phyloP scores from a whole-genome alignment of 2,329 filamentous ascomycete species.

The Pyrenochaeta sp. region DNA sequence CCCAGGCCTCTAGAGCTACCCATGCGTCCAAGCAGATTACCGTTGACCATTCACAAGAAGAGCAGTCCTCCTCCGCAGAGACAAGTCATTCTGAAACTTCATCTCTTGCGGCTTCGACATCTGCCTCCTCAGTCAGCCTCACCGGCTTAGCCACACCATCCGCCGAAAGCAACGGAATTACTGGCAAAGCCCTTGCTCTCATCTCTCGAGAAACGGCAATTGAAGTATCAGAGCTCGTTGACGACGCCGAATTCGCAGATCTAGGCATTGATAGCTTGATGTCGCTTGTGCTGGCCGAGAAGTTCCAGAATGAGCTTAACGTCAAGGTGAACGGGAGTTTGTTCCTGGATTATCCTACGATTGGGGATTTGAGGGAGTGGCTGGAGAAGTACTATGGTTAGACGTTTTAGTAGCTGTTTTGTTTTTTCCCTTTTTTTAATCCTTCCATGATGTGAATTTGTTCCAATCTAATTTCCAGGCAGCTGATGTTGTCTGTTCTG shows the following conservation, averaged over 20 bases:
- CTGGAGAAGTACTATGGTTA: conserved; percentile 23
- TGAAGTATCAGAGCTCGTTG: conserved; percentile 20
- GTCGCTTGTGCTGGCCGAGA: conserved; percentile 28
- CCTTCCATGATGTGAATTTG: too few species aligned
- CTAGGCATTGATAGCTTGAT: conserved; percentile 39
- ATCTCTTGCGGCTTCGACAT: conserved; percentile 1
- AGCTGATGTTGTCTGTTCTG: too few species aligned
- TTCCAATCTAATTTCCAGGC: too few species aligned
- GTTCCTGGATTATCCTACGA: conserved; percentile 33
- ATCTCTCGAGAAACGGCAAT: conserved; percentile 30
- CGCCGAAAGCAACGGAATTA: background rate
- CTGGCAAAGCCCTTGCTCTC: conserved; percentile 18
- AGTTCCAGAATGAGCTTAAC: conserved; percentile 27
- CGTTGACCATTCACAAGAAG: background rate
- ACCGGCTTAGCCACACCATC: conserved; percentile 1
- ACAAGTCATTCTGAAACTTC: background rate
- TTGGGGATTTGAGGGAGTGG: conserved; percentile 27
- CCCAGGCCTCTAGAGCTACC: background rate
- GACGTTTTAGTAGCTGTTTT: too few species aligned
- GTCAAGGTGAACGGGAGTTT: conserved; percentile 22
- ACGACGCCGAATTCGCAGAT: conserved; percentile 30
- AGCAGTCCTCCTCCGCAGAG: background rate
- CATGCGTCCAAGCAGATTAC: too few species aligned
- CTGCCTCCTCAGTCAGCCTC: conserved; percentile 4
- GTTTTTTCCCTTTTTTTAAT: too few species aligned